Percentiles rank a stretch among this genome's conserved stretches.
Evolutionary conservation across 139 green algal genomes (phyloP).

Genomic region (Edaphochlamys debaryana): DNA sequence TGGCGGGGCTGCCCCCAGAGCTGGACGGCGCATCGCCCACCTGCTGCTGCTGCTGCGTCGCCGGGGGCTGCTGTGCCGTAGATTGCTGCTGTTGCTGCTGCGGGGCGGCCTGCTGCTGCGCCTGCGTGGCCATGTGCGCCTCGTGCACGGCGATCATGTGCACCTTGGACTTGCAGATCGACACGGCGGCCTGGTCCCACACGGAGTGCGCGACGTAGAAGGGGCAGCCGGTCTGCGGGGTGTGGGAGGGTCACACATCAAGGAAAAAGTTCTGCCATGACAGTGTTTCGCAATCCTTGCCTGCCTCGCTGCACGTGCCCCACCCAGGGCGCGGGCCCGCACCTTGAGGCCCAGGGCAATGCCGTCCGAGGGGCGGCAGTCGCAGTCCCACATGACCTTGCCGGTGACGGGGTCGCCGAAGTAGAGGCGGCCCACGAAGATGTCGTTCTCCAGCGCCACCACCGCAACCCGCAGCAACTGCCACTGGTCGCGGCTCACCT

Average conservation of each 20-base stretch:
- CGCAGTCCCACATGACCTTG: conserved; percentile 75
- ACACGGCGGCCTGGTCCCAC: conserved; percentile 55
- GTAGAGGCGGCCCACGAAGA: conserved; percentile 74
- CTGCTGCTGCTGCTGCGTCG: too few species aligned
- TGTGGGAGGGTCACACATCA: background rate
- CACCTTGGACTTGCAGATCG: conserved; percentile 40
- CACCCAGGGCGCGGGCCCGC: too few species aligned
- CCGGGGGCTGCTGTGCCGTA: too few species aligned
- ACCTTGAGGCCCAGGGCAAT: conserved; percentile 75
- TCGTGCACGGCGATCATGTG: conserved; percentile 25
- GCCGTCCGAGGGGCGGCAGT: conserved; percentile 80
- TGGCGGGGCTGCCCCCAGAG: too few species aligned
- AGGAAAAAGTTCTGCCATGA: too few species aligned
- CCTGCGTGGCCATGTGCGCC: background rate
- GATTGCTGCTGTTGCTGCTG: conserved; percentile 24
- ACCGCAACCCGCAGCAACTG: conserved; percentile 72
- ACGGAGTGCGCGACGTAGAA: conserved; percentile 65
- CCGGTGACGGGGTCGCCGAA: conserved; percentile 76
- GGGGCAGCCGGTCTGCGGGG: conserved; percentile 56
- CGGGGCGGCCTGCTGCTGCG: background rate
- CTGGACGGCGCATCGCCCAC: background rate
- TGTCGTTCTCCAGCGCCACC: conserved; percentile 64
- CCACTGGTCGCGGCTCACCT: too few species aligned
- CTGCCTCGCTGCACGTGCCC: too few species aligned
- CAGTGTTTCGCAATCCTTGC: too few species aligned